Evolutionary conservation across 2,329 filamentous ascomycete genomes (phyloP), one percentile per base, ranked within the genome.

Genomic region (Juglanconis juglandina): DNA sequence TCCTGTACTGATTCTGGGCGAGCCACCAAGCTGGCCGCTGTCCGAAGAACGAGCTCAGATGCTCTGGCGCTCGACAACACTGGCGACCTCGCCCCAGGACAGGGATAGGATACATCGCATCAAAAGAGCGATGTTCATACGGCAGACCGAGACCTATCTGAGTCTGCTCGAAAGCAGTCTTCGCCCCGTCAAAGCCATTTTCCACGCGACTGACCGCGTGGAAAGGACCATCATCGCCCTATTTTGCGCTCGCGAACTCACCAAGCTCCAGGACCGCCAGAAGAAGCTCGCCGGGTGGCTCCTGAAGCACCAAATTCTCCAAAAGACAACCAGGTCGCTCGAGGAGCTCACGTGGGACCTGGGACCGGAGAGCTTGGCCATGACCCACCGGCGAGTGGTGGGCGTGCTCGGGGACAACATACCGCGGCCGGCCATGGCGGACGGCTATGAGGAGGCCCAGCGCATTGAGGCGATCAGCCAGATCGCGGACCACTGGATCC

Each of bases 1-100:
- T 42, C 62, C 62, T 5, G n/a, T 63, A 11, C 55, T 63, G 10
- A 63, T 61, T 51, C 58, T 61, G 54, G 61, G 58, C 10, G 54
- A 61, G 11, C 54, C 61, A 14, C 58, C 61, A 4, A 63, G 58
- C 13, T 61, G 58, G 58, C 58, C 58, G 11, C 57, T 56, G 30
- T 65, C 50, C 33, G 56, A 55, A 47, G 59, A 57, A 42, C 49
- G 61, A 33, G 63, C 53, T 13, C 42, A 24, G 5, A 48, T 56
- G 54, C 32, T 41, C 3, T 62, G 53, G 58, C n/a, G 53, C 13
- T 63, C 61, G 9, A n/a, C 7, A 33, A 55, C 51, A 33, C 10
- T 58, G 35, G 39, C 51, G 14, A 48, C 55, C 11, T 33, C 39
- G 8, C 34, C 50, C 7, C 17, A 49, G 47, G 61, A 63, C 14